Conservation (phyloP, 805 yeast genomes). For the Limtongia smithiae region DNA sequence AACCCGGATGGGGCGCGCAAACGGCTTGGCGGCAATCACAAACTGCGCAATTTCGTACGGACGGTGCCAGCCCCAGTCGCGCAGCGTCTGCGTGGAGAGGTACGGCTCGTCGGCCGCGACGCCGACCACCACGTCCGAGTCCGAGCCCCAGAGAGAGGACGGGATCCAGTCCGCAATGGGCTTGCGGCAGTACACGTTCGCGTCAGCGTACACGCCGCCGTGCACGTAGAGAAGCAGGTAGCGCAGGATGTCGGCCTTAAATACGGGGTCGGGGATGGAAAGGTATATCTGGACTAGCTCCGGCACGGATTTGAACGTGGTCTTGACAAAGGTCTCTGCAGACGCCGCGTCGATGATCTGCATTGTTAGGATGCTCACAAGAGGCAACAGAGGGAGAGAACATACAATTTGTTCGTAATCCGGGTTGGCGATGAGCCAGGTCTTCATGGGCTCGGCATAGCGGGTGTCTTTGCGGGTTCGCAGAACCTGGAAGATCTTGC, state of each 20-base stretch:
- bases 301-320: constrained; percentile 12
- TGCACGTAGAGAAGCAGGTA: constrained; percentile 25
- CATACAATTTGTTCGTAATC: constrained; percentile 18
- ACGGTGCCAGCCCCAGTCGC: constrained; percentile 22
- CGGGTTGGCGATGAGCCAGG: constrained; percentile 21
- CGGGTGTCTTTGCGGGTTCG: neutral
- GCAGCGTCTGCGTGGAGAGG: constrained; percentile 16
- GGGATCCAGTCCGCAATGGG: constrained; percentile 25
- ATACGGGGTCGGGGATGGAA: constrained; percentile 17
- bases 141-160: constrained; percentile 10
- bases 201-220: constrained; percentile 29
- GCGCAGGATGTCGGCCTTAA: constrained; percentile 26
- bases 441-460: constrained; percentile 13
- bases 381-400: neutral
- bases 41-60: constrained; percentile 21
- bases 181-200: constrained; percentile 27
- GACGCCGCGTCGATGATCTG: constrained; percentile 18
- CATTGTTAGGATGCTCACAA: neutral
- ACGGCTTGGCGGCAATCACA: constrained; percentile 24
- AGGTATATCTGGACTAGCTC: constrained; percentile 20
- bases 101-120: constrained; percentile 27
- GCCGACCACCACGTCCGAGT: constrained; percentile 23
- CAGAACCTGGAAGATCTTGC: constrained; percentile 21
- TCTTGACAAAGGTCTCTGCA: constrained; percentile 11
- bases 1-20: constrained; percentile 22